Conservation (phyloP, 1,139 yeast species). For the Petasospora fabianii region DNA sequence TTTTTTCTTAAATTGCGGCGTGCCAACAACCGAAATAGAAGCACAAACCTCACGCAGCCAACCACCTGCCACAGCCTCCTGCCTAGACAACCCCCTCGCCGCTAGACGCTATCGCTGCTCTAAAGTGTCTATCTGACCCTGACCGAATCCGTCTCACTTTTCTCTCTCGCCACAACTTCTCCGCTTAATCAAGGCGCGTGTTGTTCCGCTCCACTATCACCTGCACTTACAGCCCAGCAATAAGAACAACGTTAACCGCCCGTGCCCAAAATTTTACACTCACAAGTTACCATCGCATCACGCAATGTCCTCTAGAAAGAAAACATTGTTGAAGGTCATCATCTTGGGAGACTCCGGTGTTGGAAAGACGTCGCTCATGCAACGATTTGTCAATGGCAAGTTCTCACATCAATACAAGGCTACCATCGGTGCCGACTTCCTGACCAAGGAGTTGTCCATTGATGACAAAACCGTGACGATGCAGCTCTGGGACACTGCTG, state of each 20-base stretch:
- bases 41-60: too few relatives aligned
- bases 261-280: neutral
- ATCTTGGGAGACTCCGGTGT: constrained; percentile 97
- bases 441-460: constrained; percentile 82
- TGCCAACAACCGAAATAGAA: too few relatives aligned
- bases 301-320: constrained; percentile 73
- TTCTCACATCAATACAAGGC: constrained; percentile 96
- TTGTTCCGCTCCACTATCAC: too few relatives aligned
- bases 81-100: too few relatives aligned
- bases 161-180: too few relatives aligned
- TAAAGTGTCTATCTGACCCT: too few relatives aligned
- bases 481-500: constrained; percentile 99
- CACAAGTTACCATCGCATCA: too few relatives aligned
- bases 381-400: constrained; percentile 92
- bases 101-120: too few relatives aligned
- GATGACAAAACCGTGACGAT: constrained; percentile 79
- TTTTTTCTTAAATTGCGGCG: too few relatives aligned
- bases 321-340: constrained; percentile 88
- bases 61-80: too few relatives aligned
- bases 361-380: constrained; percentile 94
- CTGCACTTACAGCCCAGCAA: neutral
- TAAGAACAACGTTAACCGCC: neutral
- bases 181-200: too few relatives aligned
- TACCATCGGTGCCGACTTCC: constrained; percentile 95
- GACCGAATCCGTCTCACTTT: too few relatives aligned